Percentiles rank a stretch among this genome's conserved stretches.
phyloP scores from a whole-genome alignment of 2,329 filamentous ascomycete species.

The Xylariales sp. region DNA sequence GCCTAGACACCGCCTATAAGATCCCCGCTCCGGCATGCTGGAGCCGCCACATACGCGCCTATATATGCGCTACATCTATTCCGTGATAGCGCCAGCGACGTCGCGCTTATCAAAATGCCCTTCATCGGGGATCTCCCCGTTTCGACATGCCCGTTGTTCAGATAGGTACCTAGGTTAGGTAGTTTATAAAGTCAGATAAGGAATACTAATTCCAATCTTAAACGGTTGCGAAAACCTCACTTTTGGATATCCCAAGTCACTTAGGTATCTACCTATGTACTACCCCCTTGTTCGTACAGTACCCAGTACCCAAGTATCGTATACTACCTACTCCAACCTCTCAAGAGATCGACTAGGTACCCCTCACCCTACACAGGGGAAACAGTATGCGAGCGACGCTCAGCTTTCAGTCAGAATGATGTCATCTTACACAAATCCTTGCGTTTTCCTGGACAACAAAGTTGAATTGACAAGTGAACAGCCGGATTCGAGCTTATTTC shows the following conservation, averaged over 20 bases:
- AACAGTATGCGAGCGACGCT: conserved; percentile 6
- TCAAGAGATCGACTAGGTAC: background rate
- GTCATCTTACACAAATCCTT: conserved; percentile 21
- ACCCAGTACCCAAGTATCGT: background rate
- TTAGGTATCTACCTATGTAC: too few species aligned
- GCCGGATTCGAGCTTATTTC: too few species aligned
- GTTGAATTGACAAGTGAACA: too few species aligned
- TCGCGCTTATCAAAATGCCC: conserved; percentile 23
- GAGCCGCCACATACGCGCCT: conserved; percentile 30
- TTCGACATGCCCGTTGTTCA: background rate
- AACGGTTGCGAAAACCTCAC: background rate
- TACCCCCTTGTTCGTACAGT: background rate
- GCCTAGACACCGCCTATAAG: conserved; percentile 22
- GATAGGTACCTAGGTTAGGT: background rate
- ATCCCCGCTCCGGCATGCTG: conserved; percentile 12
- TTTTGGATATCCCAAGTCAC: background rate
- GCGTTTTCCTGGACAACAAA: background rate
- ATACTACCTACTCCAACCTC: background rate
- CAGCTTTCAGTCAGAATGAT: conserved; percentile 16
- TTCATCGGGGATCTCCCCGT: conserved; percentile 29
- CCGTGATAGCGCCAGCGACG: conserved; percentile 21
- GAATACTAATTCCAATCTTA: background rate
- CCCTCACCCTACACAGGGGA: background rate
- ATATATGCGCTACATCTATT: conserved; percentile 26
- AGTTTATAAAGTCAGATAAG: too few species aligned